Base-by-base conservation (phyloP, 2,329 filamentous ascomycete species). In the Knoxdaviesia capensis region DNA sequence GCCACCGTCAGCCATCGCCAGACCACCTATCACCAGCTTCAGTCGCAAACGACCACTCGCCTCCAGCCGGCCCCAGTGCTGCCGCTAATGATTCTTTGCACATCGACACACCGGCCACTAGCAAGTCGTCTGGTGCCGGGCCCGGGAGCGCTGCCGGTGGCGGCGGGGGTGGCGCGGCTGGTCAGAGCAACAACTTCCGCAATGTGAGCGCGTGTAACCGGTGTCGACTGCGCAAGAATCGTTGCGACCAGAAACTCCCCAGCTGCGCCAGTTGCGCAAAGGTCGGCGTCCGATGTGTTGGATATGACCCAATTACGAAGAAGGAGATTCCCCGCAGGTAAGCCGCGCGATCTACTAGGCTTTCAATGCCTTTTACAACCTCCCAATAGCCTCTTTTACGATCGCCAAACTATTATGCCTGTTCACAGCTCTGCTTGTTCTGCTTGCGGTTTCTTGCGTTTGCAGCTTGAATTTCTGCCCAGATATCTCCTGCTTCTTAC, bases 281-380 rank as follows among this genome's bases (percentile, higher is more conserved):
- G 63, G 87, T 83, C n/a, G 72, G 74, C 45, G 83, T 92, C 38
- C 79, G 82, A 49, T 96, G 90, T 57, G 85, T 94, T 41, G 88
- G 88, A 47, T 94, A 94, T 59, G 88, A 96, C 56, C 87, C 88
- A 33, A 94, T 94, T 54, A 93, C 85, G 29, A 94, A 94, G 67
- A 78, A 83, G 54, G 86, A 94, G 61, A 94, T 96, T 45, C 88
- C 88, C 40, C 74, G 87, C 59, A 86, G 79, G 65, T 94, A 78
- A 63, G 80, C 20, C 20, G 20, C 20, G 20, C 20, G 20, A 20
- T 20, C 20, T 20, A 20, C 20, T 20, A 2, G 20, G 20, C 20
- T 20, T 20, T 20, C 20, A 20, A 20, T 20, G 20, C 20, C 20
- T 20, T 3, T 20, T 20, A 20, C 20, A 20, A 20, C 20, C 20